Conservation (phyloP, 352 stramenopile genomes). For the Pythium dissimile region DNA sequence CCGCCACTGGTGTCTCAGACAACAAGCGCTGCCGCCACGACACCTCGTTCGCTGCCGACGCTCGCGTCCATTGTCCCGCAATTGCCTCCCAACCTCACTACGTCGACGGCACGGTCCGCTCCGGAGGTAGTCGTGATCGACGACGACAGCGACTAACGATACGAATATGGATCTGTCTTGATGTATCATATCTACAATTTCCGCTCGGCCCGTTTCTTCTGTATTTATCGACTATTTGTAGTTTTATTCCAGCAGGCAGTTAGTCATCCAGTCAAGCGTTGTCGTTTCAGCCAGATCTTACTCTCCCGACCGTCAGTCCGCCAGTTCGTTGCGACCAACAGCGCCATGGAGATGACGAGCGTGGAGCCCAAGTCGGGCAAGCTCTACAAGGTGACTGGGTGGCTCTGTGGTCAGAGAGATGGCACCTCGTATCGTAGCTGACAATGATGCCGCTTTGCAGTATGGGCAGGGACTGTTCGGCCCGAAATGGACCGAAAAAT, state of each 20-base stretch:
- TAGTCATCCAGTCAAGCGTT: no score
- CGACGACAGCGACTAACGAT: slow-evolving; percentile 5
- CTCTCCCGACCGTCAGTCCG: neutral
- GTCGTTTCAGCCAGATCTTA: no score
- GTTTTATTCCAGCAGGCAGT: no score
- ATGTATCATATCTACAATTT: neutral
- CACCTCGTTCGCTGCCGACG: neutral
- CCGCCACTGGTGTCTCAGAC: neutral
- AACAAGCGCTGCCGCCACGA: no score
- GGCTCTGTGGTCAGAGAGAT: no score
- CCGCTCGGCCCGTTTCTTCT: no score
- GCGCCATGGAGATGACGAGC: slow-evolving; percentile 2
- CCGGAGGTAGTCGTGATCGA: slow-evolving; percentile 6
- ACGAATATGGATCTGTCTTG: neutral
- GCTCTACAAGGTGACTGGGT: slow-evolving; percentile 45
- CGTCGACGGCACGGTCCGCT: neutral
- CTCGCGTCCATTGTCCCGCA: neutral
- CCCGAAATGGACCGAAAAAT: slow-evolving; percentile 78
- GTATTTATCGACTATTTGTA: no score
- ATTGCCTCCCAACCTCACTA: no score
- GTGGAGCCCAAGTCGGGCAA: slow-evolving; percentile 67
- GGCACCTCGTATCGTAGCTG: no score
- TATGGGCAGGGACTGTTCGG: slow-evolving; percentile 54
- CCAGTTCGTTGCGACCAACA: neutral
- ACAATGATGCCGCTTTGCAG: no score